A percentile compares a stretch with the other conserved stretches of the same genome.
Evolutionary conservation across 306 rosid species (phyloP).

Genomic region (Senna tora): DNA sequence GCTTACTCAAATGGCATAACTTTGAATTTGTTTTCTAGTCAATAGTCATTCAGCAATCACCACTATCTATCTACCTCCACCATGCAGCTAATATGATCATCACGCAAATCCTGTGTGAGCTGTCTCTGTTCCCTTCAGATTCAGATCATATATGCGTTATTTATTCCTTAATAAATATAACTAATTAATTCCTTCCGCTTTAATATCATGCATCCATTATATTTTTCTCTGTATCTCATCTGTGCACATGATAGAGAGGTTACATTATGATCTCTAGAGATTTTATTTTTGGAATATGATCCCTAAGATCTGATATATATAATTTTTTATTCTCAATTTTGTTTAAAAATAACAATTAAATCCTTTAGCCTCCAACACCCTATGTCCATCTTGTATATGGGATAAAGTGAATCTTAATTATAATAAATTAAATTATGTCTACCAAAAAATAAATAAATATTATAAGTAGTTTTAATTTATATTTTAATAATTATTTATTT

Average conservation of each 20-base stretch:
- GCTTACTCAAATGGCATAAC: slow-evolving; percentile 35
- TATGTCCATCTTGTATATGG: too few species aligned
- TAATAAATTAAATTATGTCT: too few species aligned
- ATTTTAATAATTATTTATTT: too few species aligned
- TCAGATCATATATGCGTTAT: slow-evolving; percentile 1
- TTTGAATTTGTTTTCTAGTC: too few species aligned
- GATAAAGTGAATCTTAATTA: too few species aligned
- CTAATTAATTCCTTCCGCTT: background rate
- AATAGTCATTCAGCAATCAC: too few species aligned
- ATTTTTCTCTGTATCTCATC: slow-evolving; percentile 1
- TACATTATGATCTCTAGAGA: background rate
- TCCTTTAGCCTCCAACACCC: background rate
- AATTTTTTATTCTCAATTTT: background rate
- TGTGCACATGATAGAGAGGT: slow-evolving; percentile 29
- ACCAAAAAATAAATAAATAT: too few species aligned
- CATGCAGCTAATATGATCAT: background rate
- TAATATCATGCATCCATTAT: slow-evolving; percentile 14
- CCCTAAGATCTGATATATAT: background rate
- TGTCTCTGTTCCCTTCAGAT: slow-evolving; percentile 26
- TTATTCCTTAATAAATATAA: slow-evolving; percentile 13
- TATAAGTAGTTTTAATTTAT: too few species aligned
- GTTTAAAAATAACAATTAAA: background rate
- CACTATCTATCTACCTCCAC: background rate
- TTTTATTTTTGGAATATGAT: background rate
- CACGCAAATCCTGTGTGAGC: slow-evolving; percentile 7